These are phyloP conservation scores for Magnaporthiopsis poae DNA, from an alignment of 2,329 filamentous ascomycete genomes.

Conservation along the genomic window DNA sequence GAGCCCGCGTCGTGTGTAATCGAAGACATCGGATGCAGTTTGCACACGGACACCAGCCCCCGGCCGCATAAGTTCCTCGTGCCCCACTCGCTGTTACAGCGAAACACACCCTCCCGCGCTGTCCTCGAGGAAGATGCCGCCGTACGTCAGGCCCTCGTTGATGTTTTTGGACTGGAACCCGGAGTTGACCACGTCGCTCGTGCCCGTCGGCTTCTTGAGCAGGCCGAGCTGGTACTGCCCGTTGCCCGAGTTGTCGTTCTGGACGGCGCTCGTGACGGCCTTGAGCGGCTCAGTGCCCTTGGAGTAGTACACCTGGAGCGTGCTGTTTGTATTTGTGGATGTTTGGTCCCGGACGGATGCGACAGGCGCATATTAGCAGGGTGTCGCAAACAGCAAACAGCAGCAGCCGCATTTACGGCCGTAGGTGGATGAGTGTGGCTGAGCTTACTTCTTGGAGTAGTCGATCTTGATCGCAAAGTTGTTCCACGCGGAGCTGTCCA, in stretches of 20 bases:
- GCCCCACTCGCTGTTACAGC: slow-evolving; percentile 16
- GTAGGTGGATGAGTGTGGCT: too few species aligned
- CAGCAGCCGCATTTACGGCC: too few species aligned
- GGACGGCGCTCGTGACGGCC: slow-evolving; percentile 33
- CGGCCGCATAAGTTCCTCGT: not conserved
- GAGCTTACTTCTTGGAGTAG: slow-evolving; percentile 39
- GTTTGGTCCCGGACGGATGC: not conserved
- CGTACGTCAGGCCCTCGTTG: slow-evolving; percentile 40
- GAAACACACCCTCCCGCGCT: slow-evolving; percentile 32
- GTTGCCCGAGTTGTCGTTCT: slow-evolving; percentile 42
- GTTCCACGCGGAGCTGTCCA: slow-evolving; percentile 43
- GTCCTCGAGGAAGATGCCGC: slow-evolving; percentile 41
- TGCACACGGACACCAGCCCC: too few species aligned
- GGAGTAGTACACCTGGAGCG: slow-evolving; percentile 49
- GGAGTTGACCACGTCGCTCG: slow-evolving; percentile 37
- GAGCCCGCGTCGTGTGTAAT: too few species aligned
- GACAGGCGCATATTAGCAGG: not conserved
- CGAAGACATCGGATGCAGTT: too few species aligned
- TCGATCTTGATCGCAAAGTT: slow-evolving; percentile 51
- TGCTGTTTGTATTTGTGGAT: slow-evolving; percentile 25
- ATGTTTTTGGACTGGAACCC: slow-evolving; percentile 38
- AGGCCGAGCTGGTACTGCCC: slow-evolving; percentile 49
- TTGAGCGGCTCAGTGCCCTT: slow-evolving; percentile 33
- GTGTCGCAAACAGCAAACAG: too few species aligned
- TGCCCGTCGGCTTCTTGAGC: slow-evolving; percentile 47